These are phyloP conservation scores for Paulownia fortunei DNA, from an alignment of 257 asterid genomes.

Conservation along the genomic window DNA sequence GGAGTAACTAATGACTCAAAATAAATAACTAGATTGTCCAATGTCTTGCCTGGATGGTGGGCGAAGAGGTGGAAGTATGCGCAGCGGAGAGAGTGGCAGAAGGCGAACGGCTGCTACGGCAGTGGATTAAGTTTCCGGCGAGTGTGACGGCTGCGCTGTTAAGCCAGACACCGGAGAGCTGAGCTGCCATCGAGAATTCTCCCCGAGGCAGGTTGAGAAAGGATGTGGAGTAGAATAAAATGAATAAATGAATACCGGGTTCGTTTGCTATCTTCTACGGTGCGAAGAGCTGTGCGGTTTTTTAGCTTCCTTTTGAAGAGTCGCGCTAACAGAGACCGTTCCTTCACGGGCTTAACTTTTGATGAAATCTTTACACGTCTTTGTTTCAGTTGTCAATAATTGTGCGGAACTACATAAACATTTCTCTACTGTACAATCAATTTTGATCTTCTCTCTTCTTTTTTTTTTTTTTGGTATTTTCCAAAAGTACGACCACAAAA, in stretches of 20 bases:
- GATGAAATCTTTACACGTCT: not conserved
- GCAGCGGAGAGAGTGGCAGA: constrained; percentile 46
- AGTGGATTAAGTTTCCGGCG: constrained; percentile 35
- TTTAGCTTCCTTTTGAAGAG: not conserved
- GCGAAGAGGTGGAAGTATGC: constrained; percentile 53
- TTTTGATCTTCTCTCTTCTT: too few species aligned
- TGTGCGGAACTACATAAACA: not conserved
- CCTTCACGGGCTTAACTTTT: not conserved
- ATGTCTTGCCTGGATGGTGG: constrained; percentile 65
- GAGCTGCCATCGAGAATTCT: constrained; percentile 49
- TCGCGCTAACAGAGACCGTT: not conserved
- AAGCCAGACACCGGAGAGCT: constrained; percentile 57
- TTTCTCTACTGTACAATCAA: not conserved
- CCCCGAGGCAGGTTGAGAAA: not conserved
- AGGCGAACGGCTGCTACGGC: constrained; percentile 41
- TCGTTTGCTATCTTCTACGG: not conserved
- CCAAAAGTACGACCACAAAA: too few species aligned
- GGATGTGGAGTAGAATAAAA: not conserved
- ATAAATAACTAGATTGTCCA: not conserved
- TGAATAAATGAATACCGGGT: not conserved
- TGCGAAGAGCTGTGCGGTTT: not conserved
- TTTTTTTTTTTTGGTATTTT: too few species aligned
- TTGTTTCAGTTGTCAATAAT: not conserved
- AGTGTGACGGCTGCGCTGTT: constrained; percentile 46
- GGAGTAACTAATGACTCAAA: not conserved